Conservation (phyloP, 1,284 basidiomycete species). For the Ceratobasidium theobromae region DNA sequence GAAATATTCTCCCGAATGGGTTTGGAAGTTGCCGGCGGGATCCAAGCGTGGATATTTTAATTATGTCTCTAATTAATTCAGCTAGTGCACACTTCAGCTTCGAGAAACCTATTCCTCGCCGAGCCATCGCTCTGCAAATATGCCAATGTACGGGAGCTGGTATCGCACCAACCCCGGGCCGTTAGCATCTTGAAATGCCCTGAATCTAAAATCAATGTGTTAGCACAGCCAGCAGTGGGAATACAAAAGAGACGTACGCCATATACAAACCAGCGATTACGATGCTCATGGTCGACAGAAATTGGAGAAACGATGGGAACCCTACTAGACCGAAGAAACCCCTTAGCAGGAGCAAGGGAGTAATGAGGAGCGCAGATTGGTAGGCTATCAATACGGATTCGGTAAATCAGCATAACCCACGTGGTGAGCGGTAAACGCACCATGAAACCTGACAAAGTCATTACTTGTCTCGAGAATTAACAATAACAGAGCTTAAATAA, state of each 20-base stretch:
- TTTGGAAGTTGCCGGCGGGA: too few relatives aligned
- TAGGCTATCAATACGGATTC: slow-evolving; percentile 54
- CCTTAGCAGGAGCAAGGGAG: slow-evolving; percentile 62
- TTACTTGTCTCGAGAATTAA: slow-evolving; percentile 78
- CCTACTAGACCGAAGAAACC: slow-evolving; percentile 60
- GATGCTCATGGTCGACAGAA: slow-evolving; percentile 52
- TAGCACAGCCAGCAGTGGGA: slow-evolving; percentile 8
- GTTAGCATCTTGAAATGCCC: slow-evolving; percentile 67
- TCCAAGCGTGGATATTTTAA: too few relatives aligned
- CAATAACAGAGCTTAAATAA: slow-evolving; percentile 58
- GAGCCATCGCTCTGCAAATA: slow-evolving; percentile 71
- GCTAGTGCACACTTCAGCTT: too few relatives aligned
- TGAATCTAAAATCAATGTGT: slow-evolving; percentile 48
- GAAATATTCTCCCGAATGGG: too few relatives aligned
- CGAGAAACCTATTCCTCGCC: slow-evolving; percentile 65
- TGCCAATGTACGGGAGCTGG: slow-evolving; percentile 67
- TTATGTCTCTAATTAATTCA: too few relatives aligned
- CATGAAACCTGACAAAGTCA: slow-evolving; percentile 79
- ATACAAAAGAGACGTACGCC: slow-evolving; percentile 51
- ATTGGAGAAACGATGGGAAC: slow-evolving; percentile 51
- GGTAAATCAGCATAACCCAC: too few relatives aligned
- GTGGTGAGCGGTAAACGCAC: too few relatives aligned
- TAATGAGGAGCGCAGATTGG: slow-evolving; percentile 73
- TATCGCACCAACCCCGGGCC: slow-evolving; percentile 57
- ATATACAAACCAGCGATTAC: slow-evolving; percentile 52